Percentiles rank a stretch among this genome's conserved stretches.
Conservation (phyloP, 163 green algal genomes). For the Coccomyxa subellipsoidea region DNA sequence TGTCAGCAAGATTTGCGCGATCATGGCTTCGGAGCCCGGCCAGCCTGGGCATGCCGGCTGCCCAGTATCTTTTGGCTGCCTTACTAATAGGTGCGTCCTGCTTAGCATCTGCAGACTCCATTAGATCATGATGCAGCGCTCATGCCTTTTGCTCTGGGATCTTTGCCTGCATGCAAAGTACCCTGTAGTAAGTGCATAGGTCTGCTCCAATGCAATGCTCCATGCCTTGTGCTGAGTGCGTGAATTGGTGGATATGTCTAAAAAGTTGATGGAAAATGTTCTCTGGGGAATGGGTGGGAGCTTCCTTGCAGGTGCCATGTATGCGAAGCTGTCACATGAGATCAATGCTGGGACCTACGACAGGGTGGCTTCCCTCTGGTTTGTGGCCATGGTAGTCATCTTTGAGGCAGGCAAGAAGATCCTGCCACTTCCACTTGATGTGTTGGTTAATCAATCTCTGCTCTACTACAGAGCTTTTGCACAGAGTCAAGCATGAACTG, state of each 20-base stretch:
- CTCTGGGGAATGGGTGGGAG: background rate
- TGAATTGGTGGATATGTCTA: too few species aligned
- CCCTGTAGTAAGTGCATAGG: too few species aligned
- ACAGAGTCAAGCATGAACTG: too few species aligned
- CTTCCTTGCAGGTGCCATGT: constrained; percentile 4
- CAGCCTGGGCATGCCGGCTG: constrained; percentile 1
- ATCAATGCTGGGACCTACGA: background rate
- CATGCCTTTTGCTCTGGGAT: too few species aligned
- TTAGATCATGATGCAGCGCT: too few species aligned
- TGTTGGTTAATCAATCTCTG: too few species aligned
- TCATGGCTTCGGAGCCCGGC: constrained; percentile 1
- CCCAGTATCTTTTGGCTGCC: constrained; percentile 14
- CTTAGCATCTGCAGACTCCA: background rate
- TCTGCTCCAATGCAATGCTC: too few species aligned
- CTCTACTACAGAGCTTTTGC: too few species aligned
- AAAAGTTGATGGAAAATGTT: background rate
- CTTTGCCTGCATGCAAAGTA: too few species aligned
- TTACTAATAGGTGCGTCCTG: constrained; percentile 13
- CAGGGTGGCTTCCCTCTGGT: constrained; percentile 19
- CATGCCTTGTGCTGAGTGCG: too few species aligned
- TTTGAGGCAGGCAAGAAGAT: constrained; percentile 8
- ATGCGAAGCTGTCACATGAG: background rate
- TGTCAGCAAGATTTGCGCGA: constrained; percentile 3
- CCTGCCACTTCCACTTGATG: background rate
- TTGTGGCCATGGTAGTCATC: background rate